phyloP scores from a whole-genome alignment of 805 yeast species.

The Candida sakaeoensis region DNA sequence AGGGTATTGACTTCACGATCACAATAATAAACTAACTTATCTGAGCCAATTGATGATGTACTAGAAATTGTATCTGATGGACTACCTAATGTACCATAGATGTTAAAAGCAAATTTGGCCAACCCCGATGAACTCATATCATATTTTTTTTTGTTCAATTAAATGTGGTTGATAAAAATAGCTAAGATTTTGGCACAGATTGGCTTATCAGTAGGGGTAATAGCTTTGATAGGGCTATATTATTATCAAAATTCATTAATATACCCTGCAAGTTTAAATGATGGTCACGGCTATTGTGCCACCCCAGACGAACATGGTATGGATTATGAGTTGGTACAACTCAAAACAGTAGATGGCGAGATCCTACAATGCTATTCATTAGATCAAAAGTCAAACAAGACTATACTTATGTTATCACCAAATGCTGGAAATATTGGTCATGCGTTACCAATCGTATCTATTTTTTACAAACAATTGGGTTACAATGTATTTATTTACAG shows the following conservation, averaged over 20 bases:
- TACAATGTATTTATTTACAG: conserved; percentile 82
- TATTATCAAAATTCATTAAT: conserved; percentile 61
- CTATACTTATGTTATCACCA: conserved; percentile 78
- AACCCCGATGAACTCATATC: conserved; percentile 2
- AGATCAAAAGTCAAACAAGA: conserved; percentile 56
- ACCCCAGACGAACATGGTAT: conserved; percentile 71
- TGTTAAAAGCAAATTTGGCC: conserved; percentile 55
- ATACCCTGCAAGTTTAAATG: conserved; percentile 81
- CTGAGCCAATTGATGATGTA: conserved; percentile 15
- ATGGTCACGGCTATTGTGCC: conserved; percentile 67
- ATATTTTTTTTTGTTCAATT: conserved; percentile 3
- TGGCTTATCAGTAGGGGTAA: conserved; percentile 40
- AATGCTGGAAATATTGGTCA: conserved; percentile 97
- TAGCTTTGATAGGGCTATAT: conserved; percentile 53
- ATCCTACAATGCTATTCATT: conserved; percentile 62
- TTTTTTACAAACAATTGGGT: conserved; percentile 58
- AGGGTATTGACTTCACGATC: conserved; percentile 25
- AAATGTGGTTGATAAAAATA: conserved; percentile 14
- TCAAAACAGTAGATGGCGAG: conserved; percentile 70
- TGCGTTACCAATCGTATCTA: conserved; percentile 72
- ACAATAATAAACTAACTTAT: conserved; percentile 20
- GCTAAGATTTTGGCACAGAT: conserved; percentile 33
- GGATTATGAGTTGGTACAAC: conserved; percentile 53
- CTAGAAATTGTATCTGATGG: conserved; percentile 13
- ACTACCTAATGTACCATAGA: conserved; percentile 42